These are phyloP conservation scores for Yarrowia divulgata DNA, from an alignment of 805 yeast genomes.

Conservation along the genomic window DNA sequence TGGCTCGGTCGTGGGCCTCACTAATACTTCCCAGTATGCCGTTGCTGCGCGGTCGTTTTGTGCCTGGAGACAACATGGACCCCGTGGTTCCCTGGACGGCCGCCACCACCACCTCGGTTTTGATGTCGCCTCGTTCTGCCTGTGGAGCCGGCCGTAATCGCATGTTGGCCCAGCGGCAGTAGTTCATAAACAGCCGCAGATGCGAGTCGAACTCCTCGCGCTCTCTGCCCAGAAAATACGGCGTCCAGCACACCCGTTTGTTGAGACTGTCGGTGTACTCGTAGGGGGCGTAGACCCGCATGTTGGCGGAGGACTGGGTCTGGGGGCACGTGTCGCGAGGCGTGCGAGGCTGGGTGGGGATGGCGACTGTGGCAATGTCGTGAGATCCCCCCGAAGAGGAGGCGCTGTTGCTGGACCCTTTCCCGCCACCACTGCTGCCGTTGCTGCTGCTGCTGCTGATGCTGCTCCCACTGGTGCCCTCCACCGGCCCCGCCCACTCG, in stretches of 20 bases:
- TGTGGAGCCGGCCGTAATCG: conserved; percentile 33
- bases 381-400: neutral
- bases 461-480: neutral
- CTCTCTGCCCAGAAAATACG: conserved; percentile 47
- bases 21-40: conserved; percentile 13
- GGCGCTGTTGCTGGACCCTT: neutral
- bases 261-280: conserved; percentile 48
- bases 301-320: conserved; percentile 18
- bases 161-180: conserved; percentile 40
- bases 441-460: neutral
- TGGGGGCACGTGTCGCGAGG: conserved; percentile 17
- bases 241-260: conserved; percentile 48
- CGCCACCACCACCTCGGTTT: conserved; percentile 26
- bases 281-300: conserved; percentile 45
- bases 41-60: conserved; percentile 14
- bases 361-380: conserved; percentile 6
- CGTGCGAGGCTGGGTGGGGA: conserved; percentile 37
- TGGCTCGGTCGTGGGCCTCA: conserved; percentile 21
- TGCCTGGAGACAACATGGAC: neutral
- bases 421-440: neutral
- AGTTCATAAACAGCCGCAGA: conserved; percentile 42
- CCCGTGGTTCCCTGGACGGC: neutral
- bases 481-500: conserved; percentile 28
- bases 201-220: conserved; percentile 47
- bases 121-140: conserved; percentile 22